Conservation (phyloP, 352 stramenopile genomes). For the Hyaloperonospora arabidopsidis region DNA sequence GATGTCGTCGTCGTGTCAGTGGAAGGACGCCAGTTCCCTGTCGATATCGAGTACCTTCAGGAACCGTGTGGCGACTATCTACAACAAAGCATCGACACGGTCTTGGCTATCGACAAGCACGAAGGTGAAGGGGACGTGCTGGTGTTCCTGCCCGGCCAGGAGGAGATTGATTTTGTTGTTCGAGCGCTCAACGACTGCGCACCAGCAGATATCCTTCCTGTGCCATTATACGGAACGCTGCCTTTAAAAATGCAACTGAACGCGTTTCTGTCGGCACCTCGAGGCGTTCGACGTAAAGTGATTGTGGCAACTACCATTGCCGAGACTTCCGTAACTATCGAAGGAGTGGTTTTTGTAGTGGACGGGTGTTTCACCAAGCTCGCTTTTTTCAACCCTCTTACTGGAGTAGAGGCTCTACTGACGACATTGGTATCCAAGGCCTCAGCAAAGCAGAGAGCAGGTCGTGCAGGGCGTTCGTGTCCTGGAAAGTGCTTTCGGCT, state of each 20-base stretch:
- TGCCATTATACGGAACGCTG: conserved; percentile 90
- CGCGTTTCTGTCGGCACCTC: conserved; percentile 81
- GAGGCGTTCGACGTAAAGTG: conserved; percentile 62
- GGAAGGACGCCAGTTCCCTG: conserved; percentile 85
- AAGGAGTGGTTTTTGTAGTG: conserved; percentile 86
- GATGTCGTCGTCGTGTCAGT: conserved; percentile 66
- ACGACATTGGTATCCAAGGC: conserved; percentile 95
- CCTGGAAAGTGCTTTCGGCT: conserved; percentile 76
- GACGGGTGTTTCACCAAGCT: conserved; percentile 78
- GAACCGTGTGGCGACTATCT: conserved; percentile 63
- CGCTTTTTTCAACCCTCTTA: conserved; percentile 77
- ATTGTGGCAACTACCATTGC: conserved; percentile 90
- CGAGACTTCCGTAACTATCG: conserved; percentile 96
- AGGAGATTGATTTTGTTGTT: conserved; percentile 92
- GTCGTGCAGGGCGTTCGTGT: conserved; percentile 87
- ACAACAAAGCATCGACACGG: conserved; percentile 62
- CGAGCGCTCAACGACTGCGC: conserved; percentile 42
- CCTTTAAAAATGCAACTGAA: conserved; percentile 88
- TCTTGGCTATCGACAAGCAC: conserved; percentile 56
- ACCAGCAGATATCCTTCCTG: conserved; percentile 39
- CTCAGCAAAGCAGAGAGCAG: conserved; percentile 91
- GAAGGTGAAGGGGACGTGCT: conserved; percentile 89
- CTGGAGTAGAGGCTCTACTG: conserved; percentile 71
- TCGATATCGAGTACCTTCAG: conserved; percentile 87
- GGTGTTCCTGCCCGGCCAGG: conserved; percentile 91